Conservation (phyloP, 2,329 filamentous ascomycete genomes). For the Penicillium sp. region DNA sequence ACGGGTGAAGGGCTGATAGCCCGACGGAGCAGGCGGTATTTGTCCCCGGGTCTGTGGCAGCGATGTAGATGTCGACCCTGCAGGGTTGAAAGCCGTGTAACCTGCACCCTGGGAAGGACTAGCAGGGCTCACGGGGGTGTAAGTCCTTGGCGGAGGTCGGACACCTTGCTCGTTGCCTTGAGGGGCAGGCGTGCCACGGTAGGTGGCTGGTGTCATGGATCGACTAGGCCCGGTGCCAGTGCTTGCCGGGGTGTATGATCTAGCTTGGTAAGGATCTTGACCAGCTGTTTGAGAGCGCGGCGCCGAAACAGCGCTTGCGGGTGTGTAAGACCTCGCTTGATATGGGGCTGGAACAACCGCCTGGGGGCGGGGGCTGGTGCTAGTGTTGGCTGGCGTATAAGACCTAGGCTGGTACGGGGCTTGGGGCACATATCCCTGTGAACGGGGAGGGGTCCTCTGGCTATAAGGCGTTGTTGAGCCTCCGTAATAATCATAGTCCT, state of each 20-base stretch:
- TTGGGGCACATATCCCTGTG: slow-evolving; percentile 17
- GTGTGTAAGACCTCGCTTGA: slow-evolving; percentile 3
- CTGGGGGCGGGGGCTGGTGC: background rate
- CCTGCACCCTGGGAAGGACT: slow-evolving; percentile 16
- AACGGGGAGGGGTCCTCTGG: slow-evolving; percentile 9
- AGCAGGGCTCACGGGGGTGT: slow-evolving; percentile 17
- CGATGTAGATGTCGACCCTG: slow-evolving; percentile 13
- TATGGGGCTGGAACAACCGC: background rate
- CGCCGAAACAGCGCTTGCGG: background rate
- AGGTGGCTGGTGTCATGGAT: slow-evolving; percentile 22
- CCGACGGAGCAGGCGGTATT: slow-evolving; percentile 10
- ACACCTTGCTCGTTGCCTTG: slow-evolving; percentile 1
- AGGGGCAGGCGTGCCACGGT: slow-evolving; percentile 14
- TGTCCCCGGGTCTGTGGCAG: slow-evolving; percentile 8
- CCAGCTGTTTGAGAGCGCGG: background rate
- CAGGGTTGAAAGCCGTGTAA: slow-evolving; percentile 30
- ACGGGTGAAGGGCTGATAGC: slow-evolving; percentile 24
- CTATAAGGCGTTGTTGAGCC: slow-evolving; percentile 11
- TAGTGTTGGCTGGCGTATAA: slow-evolving; percentile 19
- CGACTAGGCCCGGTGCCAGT: slow-evolving; percentile 7
- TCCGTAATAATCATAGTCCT: slow-evolving; percentile 11
- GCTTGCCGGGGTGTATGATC: slow-evolving; percentile 11
- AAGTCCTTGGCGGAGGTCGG: slow-evolving; percentile 14
- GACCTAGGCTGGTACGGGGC: slow-evolving; percentile 12
- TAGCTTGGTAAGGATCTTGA: slow-evolving; percentile 5